These are phyloP conservation scores for Pseudogymnoascus sp. DNA, from an alignment of 2,329 filamentous ascomycete genomes.

Conservation along the genomic window DNA sequence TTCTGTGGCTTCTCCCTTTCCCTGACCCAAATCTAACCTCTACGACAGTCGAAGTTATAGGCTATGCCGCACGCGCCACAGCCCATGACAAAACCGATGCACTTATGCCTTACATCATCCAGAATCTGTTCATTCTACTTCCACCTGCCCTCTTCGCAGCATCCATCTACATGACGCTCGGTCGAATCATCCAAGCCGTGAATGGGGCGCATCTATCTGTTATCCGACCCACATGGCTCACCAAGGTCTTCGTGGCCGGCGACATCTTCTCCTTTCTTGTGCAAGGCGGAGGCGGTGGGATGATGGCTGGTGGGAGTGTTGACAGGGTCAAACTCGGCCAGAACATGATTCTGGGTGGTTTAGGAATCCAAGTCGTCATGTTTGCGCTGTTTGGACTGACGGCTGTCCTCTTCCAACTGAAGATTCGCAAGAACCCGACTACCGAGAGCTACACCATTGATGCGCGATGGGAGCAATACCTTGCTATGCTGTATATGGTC, in stretches of 20 bases:
- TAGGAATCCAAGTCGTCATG: constrained; percentile 49
- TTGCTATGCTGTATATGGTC: constrained; percentile 35
- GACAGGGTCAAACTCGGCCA: constrained; percentile 34
- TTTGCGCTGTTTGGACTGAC: constrained; percentile 49
- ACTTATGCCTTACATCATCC: constrained; percentile 28
- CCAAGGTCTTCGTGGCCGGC: constrained; percentile 47
- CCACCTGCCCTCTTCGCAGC: constrained; percentile 28
- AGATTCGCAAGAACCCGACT: constrained; percentile 17
- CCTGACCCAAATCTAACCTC: constrained; percentile 12
- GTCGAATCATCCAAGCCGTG: constrained; percentile 21
- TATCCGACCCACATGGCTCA: constrained; percentile 38
- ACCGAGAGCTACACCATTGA: constrained; percentile 10
- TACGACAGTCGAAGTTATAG: constrained; percentile 19
- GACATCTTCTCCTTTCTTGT: constrained; percentile 47
- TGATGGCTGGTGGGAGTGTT: constrained; percentile 28
- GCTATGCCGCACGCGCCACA: constrained; percentile 24
- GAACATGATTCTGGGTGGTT: constrained; percentile 47
- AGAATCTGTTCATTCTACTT: constrained; percentile 25
- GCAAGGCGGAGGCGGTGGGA: constrained; percentile 39
- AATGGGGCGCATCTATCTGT: constrained; percentile 33
- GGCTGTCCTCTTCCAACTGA: constrained; percentile 27
- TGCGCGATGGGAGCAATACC: constrained; percentile 28
- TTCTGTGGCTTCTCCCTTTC: neutral
- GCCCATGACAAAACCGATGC: constrained; percentile 31
- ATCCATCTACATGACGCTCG: constrained; percentile 27